phyloP scores from a whole-genome alignment of 352 stramenopile species.

The Aphanomyces astaci region DNA sequence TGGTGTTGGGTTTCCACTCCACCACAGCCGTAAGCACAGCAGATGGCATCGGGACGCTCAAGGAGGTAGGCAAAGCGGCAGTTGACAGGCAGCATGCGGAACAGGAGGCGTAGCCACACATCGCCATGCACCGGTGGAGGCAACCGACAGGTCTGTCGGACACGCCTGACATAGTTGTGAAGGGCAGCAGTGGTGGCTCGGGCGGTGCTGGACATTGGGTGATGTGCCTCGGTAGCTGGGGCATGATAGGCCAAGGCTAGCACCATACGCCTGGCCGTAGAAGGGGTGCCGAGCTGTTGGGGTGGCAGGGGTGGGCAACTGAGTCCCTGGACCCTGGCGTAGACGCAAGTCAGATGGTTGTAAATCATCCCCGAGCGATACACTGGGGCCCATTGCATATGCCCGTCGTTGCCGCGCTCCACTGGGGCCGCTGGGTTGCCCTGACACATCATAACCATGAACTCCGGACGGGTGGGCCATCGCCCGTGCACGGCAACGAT shows the following conservation, averaged over 20 bases:
- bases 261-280: neutral
- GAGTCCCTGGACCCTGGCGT: too few species aligned
- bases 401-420: neutral
- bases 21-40: neutral
- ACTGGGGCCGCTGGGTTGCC: neutral
- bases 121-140: neutral
- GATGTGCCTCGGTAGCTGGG: neutral
- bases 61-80: neutral
- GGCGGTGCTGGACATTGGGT: neutral
- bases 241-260: neutral
- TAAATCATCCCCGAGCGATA: neutral
- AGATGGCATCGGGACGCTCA: neutral
- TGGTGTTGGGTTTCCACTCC: neutral
- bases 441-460: neutral
- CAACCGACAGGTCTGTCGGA: neutral
- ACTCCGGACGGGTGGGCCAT: neutral
- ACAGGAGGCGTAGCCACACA: neutral
- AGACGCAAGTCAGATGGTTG: neutral
- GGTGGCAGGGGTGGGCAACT: too few species aligned
- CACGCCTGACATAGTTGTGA: neutral
- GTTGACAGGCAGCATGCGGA: conserved; percentile 5
- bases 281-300: neutral
- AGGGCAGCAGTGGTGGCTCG: neutral
- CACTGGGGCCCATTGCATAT: neutral
- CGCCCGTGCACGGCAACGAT: neutral